These are phyloP conservation scores for Zygosaccharomyces rouxii DNA, from an alignment of 805 yeast genomes.

Conservation along the genomic window DNA sequence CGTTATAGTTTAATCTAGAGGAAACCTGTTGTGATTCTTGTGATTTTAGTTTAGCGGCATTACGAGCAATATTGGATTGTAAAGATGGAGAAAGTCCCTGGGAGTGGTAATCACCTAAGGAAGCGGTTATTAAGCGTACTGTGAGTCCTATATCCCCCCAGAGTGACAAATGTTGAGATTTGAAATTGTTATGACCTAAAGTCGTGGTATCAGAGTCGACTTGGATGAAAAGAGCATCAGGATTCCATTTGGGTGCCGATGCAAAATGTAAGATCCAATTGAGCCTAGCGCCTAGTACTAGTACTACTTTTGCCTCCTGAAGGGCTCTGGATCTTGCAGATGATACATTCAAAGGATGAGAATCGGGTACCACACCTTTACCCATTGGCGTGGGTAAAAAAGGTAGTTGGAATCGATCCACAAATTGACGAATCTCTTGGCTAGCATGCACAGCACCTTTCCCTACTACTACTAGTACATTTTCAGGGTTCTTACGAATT, in stretches of 20 bases:
- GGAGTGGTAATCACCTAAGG: constrained; percentile 18
- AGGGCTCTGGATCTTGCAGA: constrained; percentile 63
- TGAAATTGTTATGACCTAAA: constrained; percentile 43
- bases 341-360: constrained; percentile 44
- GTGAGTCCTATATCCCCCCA: constrained; percentile 51
- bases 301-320: constrained; percentile 51
- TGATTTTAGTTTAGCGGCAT: constrained; percentile 23
- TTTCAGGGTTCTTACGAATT: constrained; percentile 34
- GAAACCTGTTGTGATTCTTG: constrained; percentile 32
- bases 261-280: constrained; percentile 75
- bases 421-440: constrained; percentile 38
- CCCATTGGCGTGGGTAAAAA: constrained; percentile 79
- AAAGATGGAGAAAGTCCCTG: constrained; percentile 14
- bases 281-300: constrained; percentile 61
- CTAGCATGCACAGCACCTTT: constrained; percentile 58
- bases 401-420: constrained; percentile 43
- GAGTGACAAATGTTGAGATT: constrained; percentile 40
- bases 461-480: constrained; percentile 58
- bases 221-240: constrained; percentile 49
- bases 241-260: constrained; percentile 47
- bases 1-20: constrained; percentile 43
- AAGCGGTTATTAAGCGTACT: constrained; percentile 34
- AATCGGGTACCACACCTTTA: constrained; percentile 61
- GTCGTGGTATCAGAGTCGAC: constrained; percentile 53
- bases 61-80: constrained; percentile 14